Evolutionary conservation across 805 yeast species (phyloP), one percentile per base, ranked within the genome.

Genomic region (Suhomyces prunicola): DNA sequence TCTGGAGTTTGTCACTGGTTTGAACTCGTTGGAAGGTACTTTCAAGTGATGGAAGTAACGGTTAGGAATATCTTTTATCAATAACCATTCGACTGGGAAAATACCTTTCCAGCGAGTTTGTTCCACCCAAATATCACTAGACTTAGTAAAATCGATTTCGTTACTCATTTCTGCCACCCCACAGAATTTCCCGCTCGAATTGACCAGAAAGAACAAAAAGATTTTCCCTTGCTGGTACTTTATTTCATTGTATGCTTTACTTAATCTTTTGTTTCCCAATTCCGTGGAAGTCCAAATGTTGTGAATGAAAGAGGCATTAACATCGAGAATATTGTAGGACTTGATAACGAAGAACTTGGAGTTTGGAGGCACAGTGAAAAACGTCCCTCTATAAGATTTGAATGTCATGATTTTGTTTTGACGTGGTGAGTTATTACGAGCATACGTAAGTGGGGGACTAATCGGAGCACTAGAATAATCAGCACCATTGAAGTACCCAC

Each of bases 241-340:
- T 47, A 59, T 52, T 19, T 64, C 67, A 4, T 58, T 57, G 52
- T 56, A 83, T 0, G 85, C 82, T 50, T 67, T 71, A 45, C 78
- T 71, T 45, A 84, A 67, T 48, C 86, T 67, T 54, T 72, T 76
- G 57, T 83, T 83, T 0, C 87, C 88, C 49, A 77, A 67, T 29
- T 74, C 79, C 0, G 87, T 83, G 0, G 87, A 82, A 0, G 86
- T 75, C 88, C 88, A 84, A 23, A 82, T 72, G 9, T 74, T 72
- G 54, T 82, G 72, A 46, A 66, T 55, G 54, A 76, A 78, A 2
- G 86, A 79, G 7, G 82, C 73, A 50, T 68, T 70, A 10, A 84
- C 78, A 58, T 84, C 84, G 13, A 68, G 64, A 24, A 77, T 68
- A 47, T 71, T 77, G 61, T 70, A 78, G 0, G 87, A 82, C 60